A percentile compares a stretch with the other conserved stretches of the same genome.
Conservation (phyloP, 2,329 filamentous ascomycete species). For the Fonsecaea pedrosoi region DNA sequence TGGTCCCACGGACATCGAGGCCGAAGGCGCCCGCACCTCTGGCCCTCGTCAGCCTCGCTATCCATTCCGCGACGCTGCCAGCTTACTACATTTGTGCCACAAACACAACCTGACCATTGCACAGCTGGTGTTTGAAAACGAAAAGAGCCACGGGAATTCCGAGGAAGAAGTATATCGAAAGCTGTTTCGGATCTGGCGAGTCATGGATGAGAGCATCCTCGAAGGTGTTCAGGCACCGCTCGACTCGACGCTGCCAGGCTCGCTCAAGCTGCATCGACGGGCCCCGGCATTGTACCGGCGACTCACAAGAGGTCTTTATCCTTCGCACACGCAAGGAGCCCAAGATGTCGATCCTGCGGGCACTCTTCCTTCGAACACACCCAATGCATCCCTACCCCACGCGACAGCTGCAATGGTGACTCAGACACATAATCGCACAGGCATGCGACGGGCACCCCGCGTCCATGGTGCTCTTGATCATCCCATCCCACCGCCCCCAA, state of each 20-base stretch:
- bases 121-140: conserved; percentile 37
- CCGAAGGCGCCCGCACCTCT: not conserved
- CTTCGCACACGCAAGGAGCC: conserved; percentile 23
- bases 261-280: conserved; percentile 33
- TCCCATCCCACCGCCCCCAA: conserved; percentile 28
- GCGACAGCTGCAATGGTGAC: conserved; percentile 3
- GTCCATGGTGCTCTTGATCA: conserved; percentile 32
- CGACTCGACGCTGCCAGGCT: conserved; percentile 31
- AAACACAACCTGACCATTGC: conserved; percentile 38
- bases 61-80: conserved; percentile 32
- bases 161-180: conserved; percentile 34
- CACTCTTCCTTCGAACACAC: not conserved
- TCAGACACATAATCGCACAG: conserved; percentile 1
- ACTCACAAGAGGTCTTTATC: conserved; percentile 36
- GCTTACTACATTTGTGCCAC: conserved; percentile 32
- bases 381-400: conserved; percentile 4
- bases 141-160: conserved; percentile 32
- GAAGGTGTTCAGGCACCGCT: conserved; percentile 35
- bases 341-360: conserved; percentile 5
- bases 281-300: conserved; percentile 34
- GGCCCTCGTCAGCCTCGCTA: conserved; percentile 22
- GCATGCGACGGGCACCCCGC: conserved; percentile 19
- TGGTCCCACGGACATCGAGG: not conserved
- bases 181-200: conserved; percentile 35
- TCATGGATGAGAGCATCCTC: conserved; percentile 37